A percentile compares a stretch with the other conserved stretches of the same genome.
These are phyloP conservation scores for Hibiscus trionum DNA, from an alignment of 345 rosid species.

Conservation along the genomic window DNA sequence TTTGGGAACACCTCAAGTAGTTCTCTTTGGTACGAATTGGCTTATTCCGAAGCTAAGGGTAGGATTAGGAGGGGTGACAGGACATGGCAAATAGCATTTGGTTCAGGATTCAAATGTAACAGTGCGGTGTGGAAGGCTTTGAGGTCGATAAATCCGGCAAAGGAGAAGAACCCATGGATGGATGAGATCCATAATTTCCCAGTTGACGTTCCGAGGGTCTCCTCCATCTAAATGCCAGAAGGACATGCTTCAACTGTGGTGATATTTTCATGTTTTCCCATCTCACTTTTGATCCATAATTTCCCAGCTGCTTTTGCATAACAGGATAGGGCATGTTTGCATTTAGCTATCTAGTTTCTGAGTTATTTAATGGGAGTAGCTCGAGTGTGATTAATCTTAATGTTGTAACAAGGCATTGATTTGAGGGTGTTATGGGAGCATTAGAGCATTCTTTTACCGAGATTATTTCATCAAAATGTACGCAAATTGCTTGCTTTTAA, in stretches of 20 bases:
- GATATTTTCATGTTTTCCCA: neutral
- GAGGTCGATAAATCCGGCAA: slow-evolving; percentile 28
- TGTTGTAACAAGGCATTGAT: slow-evolving; percentile 20
- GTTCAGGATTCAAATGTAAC: slow-evolving; percentile 58
- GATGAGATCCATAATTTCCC: slow-evolving; percentile 44
- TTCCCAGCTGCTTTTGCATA: neutral
- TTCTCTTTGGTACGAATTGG: slow-evolving; percentile 30
- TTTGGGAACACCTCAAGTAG: slow-evolving; percentile 48
- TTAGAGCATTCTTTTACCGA: neutral
- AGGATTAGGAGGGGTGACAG: slow-evolving; percentile 45
- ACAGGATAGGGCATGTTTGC: neutral
- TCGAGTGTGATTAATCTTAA: neutral
- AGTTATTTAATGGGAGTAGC: neutral
- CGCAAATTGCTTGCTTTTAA: too few species aligned
- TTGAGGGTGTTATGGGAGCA: slow-evolving; percentile 33
- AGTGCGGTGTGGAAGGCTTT: slow-evolving; percentile 59
- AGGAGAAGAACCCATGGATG: slow-evolving; percentile 49
- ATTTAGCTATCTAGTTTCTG: neutral
- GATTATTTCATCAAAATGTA: neutral
- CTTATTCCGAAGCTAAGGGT: slow-evolving; percentile 42
- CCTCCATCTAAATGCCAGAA: slow-evolving; percentile 16
- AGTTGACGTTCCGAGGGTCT: slow-evolving; percentile 30
- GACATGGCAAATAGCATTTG: slow-evolving; percentile 59
- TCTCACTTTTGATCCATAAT: neutral
- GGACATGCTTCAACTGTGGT: neutral